Conservation (phyloP, 2,329 filamentous ascomycete genomes). For the Paecilomyces sp. region DNA sequence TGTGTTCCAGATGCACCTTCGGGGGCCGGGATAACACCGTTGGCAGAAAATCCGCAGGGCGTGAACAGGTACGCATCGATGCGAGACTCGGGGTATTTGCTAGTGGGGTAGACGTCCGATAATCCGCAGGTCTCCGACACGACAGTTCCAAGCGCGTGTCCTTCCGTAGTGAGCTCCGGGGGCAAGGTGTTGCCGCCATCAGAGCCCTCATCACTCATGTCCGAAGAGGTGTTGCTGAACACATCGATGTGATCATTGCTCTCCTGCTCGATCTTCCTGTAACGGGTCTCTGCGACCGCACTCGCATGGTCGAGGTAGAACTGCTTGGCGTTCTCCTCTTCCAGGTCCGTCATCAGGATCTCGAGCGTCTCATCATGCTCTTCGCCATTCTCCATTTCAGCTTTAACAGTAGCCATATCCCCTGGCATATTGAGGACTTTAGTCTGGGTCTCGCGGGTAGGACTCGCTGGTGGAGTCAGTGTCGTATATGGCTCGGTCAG, state of each 20-base stretch:
- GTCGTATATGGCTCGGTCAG: conserved; percentile 77
- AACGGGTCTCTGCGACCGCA: conserved; percentile 78
- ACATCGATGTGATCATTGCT: conserved; percentile 58
- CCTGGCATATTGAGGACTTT: conserved; percentile 51
- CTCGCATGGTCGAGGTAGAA: conserved; percentile 75
- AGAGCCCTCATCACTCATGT: conserved; percentile 52
- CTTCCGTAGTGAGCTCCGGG: conserved; percentile 80
- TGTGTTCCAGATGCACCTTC: conserved; percentile 57
- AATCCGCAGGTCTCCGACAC: conserved; percentile 87
- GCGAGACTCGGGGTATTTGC: conserved; percentile 82
- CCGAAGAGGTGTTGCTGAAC: conserved; percentile 66
- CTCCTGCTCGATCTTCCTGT: conserved; percentile 64
- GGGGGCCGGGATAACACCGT: conserved; percentile 83
- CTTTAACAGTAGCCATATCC: conserved; percentile 10
- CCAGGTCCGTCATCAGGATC: conserved; percentile 62
- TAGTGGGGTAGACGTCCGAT: conserved; percentile 77
- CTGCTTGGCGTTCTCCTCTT: conserved; percentile 58
- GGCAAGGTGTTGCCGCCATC: conserved; percentile 47
- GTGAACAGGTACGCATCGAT: conserved; percentile 96
- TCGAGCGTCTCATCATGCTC: conserved; percentile 49
- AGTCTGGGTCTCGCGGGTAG: conserved; percentile 51
- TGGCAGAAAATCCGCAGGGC: conserved; percentile 94
- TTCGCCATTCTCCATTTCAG: conserved; percentile 20
- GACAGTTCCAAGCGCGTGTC: conserved; percentile 84
- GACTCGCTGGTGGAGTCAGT: conserved; percentile 76